A percentile compares a stretch with the other conserved stretches of the same genome.
Evolutionary conservation across 192 early-diverging fungal species (phyloP).

Genomic region (Backusella psychrophila): DNA sequence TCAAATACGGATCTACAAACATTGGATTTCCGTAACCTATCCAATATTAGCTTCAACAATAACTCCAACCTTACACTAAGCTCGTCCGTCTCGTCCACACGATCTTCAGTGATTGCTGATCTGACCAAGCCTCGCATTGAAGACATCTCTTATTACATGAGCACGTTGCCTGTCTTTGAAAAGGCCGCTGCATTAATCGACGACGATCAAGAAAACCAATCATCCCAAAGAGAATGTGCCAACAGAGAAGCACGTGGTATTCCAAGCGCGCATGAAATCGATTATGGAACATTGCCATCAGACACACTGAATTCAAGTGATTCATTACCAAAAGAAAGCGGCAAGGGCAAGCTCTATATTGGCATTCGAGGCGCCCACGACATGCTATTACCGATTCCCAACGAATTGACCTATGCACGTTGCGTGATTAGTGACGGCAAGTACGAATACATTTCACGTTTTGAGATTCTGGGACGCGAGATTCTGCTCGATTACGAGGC

Average conservation of each 20-base stretch:
- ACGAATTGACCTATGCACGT: constrained; percentile 25
- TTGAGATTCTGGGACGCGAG: constrained; percentile 16
- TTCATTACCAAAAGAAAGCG: not conserved
- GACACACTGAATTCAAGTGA: not conserved
- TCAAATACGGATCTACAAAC: not conserved
- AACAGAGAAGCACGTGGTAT: not conserved
- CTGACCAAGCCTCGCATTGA: not conserved
- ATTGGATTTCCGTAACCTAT: not conserved
- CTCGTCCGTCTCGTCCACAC: not conserved
- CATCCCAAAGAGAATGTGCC: not conserved
- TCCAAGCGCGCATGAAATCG: constrained; percentile 7
- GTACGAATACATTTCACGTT: constrained; percentile 24
- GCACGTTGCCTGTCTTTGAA: not conserved
- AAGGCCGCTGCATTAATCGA: not conserved
- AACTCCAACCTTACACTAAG: not conserved
- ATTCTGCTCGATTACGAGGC: constrained; percentile 24
- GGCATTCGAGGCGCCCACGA: constrained; percentile 11
- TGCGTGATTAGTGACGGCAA: constrained; percentile 27
- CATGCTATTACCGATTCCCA: constrained; percentile 17
- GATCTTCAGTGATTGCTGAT: not conserved
- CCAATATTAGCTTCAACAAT: not conserved
- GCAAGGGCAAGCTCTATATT: constrained; percentile 18
- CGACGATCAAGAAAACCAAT: not conserved
- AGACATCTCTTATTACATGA: constrained; percentile 5
- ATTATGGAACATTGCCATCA: not conserved